A percentile compares a stretch with the other conserved stretches of the same genome.
Evolutionary conservation across 225 moss, liverwort and hornwort genomes (phyloP).

Genomic region (Bryum argenteum): DNA sequence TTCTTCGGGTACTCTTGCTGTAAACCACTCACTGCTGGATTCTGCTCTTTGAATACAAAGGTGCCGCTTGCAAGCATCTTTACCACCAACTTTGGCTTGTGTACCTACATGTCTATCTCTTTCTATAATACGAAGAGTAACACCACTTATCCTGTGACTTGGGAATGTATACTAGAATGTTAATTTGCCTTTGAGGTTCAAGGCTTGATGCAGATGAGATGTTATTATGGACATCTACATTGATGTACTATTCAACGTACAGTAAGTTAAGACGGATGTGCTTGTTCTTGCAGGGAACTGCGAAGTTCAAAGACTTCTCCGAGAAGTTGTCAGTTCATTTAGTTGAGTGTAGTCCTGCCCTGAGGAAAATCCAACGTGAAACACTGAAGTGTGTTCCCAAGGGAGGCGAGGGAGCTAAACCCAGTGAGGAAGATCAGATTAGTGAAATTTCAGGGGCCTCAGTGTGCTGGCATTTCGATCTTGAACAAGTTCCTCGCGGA

Average conservation of each 20-base stretch:
- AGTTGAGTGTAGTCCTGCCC: conserved; percentile 91
- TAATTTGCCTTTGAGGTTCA: too few relatives aligned
- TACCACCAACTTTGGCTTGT: too few relatives aligned
- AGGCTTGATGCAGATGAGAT: too few relatives aligned
- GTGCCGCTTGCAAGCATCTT: too few relatives aligned
- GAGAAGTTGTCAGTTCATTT: conserved; percentile 69
- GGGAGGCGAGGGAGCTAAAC: conserved; percentile 22
- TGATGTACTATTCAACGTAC: too few relatives aligned
- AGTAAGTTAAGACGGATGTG: conserved; percentile 5
- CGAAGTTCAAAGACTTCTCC: conserved; percentile 76
- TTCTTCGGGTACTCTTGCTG: conserved; percentile 64
- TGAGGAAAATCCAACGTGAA: conserved; percentile 68
- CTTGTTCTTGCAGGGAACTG: conserved; percentile 63
- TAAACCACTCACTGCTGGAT: neutral
- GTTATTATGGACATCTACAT: too few relatives aligned
- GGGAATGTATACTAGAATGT: too few relatives aligned
- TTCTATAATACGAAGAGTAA: too few relatives aligned
- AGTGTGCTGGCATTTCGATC: conserved; percentile 70
- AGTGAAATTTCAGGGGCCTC: conserved; percentile 69
- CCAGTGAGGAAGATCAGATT: conserved; percentile 25
- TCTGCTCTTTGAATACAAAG: neutral
- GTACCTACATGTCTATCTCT: too few relatives aligned
- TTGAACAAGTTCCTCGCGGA: conserved; percentile 80
- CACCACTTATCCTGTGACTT: too few relatives aligned
- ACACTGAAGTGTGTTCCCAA: conserved; percentile 59